Evolutionary conservation across 805 yeast species (phyloP).

Genomic region (Metschnikowia colocasiae): DNA sequence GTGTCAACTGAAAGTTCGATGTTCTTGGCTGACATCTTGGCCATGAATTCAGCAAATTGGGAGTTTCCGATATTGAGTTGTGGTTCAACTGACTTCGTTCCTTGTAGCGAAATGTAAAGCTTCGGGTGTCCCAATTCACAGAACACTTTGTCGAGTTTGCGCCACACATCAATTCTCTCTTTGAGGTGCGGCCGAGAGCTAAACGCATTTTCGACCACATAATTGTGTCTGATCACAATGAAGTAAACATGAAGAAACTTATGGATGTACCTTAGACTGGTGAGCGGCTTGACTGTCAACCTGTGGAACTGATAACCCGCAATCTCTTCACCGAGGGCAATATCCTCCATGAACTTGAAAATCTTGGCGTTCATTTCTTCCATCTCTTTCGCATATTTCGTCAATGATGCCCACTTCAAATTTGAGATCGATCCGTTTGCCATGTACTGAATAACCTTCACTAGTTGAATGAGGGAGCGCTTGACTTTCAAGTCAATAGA

Average conservation of each 20-base stretch:
- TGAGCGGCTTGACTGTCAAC: constrained; percentile 26
- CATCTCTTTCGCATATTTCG: constrained; percentile 38
- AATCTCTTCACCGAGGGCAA: constrained; percentile 18
- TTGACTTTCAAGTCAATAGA: constrained; percentile 38
- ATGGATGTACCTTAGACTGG: constrained; percentile 40
- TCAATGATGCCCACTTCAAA: constrained; percentile 60
- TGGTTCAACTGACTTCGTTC: constrained; percentile 44
- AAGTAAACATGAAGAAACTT: constrained; percentile 37
- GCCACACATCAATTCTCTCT: constrained; percentile 26
- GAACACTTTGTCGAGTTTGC: constrained; percentile 46
- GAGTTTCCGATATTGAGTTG: constrained; percentile 47
- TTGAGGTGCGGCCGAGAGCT: constrained; percentile 17
- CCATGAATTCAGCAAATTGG: constrained; percentile 69
- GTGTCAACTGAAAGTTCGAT: constrained; percentile 41
- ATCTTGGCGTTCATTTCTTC: constrained; percentile 27
- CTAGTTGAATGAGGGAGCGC: constrained; percentile 71
- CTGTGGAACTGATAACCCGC: constrained; percentile 27
- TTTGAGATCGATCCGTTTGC: constrained; percentile 75
- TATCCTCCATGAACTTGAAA: constrained; percentile 24
- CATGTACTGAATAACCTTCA: constrained; percentile 79
- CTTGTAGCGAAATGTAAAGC: constrained; percentile 51
- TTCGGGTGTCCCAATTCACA: constrained; percentile 57
- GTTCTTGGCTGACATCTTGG: constrained; percentile 56
- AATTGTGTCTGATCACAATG: constrained; percentile 28
- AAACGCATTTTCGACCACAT: constrained; percentile 24